Conservation (phyloP, 345 rosid genomes). For the Carallia pectinifolia region DNA sequence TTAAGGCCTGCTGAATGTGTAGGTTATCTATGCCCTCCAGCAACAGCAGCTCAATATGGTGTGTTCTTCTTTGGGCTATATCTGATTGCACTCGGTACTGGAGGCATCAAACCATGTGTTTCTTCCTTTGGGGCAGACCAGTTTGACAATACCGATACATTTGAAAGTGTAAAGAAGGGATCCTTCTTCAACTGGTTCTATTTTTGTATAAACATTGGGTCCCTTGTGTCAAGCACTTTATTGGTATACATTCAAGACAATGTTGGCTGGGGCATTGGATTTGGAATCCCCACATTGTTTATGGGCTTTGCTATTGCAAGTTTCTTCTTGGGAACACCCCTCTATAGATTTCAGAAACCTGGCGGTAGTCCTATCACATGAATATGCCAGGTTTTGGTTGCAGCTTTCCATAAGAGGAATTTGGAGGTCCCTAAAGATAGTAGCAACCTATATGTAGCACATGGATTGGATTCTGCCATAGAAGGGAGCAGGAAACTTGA, state of each 20-base stretch:
- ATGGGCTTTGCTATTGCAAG: conserved; percentile 81
- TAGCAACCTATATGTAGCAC: conserved; percentile 62
- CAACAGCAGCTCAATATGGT: conserved; percentile 62
- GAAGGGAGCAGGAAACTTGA: conserved; percentile 71
- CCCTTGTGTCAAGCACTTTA: conserved; percentile 73
- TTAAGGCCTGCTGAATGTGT: conserved; percentile 66
- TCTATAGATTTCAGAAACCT: conserved; percentile 81
- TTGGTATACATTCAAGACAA: conserved; percentile 90
- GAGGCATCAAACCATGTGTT: conserved; percentile 94
- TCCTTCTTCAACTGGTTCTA: conserved; percentile 94
- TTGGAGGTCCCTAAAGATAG: conserved; percentile 55
- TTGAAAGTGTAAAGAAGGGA: conserved; percentile 71
- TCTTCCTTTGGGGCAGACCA: conserved; percentile 96
- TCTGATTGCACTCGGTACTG: conserved; percentile 84
- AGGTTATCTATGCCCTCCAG: conserved; percentile 56
- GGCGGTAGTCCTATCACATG: conserved; percentile 91
- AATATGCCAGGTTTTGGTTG: conserved; percentile 76
- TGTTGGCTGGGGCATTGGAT: conserved; percentile 89
- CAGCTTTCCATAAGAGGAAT: conserved; percentile 64
- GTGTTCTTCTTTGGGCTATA: conserved; percentile 84
- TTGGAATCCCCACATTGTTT: conserved; percentile 82
- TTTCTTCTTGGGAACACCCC: conserved; percentile 82
- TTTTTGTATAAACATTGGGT: conserved; percentile 91
- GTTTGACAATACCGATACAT: conserved; percentile 78
- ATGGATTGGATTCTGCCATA: conserved; percentile 58